phyloP scores from a whole-genome alignment of 164 flowering plant genomes.

The Aristolochia fimbriata region DNA sequence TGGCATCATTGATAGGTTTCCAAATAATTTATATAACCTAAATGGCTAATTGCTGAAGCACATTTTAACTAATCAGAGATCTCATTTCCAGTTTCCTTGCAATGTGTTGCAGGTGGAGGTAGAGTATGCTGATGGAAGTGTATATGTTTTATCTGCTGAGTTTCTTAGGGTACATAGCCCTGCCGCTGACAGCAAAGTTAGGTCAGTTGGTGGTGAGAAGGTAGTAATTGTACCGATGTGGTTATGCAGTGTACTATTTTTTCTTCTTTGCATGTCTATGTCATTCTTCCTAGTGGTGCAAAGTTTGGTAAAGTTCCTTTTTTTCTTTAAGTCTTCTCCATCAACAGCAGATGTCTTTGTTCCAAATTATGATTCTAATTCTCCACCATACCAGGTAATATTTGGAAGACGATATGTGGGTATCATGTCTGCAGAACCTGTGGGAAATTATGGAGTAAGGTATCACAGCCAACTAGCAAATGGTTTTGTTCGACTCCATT shows the following conservation, averaged over 20 bases:
- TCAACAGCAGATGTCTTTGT: too few species aligned
- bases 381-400: slow-evolving; percentile 45
- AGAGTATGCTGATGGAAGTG: slow-evolving; percentile 45
- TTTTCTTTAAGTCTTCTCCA: too few species aligned
- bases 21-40: too few species aligned
- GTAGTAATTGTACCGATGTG: slow-evolving; percentile 16
- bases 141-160: slow-evolving; percentile 52
- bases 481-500: background rate
- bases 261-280: background rate
- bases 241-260: background rate
- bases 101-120: slow-evolving; percentile 50
- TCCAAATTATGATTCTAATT: too few species aligned
- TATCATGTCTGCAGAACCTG: slow-evolving; percentile 89
- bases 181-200: slow-evolving; percentile 64
- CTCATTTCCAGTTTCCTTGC: too few species aligned
- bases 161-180: slow-evolving; percentile 66
- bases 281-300: background rate
- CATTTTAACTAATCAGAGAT: too few species aligned
- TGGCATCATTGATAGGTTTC: too few species aligned
- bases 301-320: background rate
- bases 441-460: slow-evolving; percentile 98
- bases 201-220: slow-evolving; percentile 86
- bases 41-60: too few species aligned
- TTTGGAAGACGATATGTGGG: slow-evolving; percentile 83
- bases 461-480: slow-evolving; percentile 13